These are phyloP conservation scores for Coniochaeta sp. DNA, from an alignment of 2,329 filamentous ascomycete genomes.

Conservation along the genomic window DNA sequence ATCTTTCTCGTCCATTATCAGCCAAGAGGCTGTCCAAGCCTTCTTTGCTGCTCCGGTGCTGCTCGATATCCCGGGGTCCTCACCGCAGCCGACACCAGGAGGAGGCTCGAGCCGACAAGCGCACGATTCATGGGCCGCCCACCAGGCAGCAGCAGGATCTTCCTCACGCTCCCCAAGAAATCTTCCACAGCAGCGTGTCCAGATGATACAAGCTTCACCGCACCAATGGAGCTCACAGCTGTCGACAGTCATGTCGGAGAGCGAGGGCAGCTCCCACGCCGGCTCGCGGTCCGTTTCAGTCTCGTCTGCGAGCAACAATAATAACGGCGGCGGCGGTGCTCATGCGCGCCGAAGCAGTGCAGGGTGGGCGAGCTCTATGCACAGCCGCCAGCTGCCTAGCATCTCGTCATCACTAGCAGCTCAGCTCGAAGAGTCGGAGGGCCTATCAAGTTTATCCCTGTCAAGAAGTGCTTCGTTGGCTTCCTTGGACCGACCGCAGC, in stretches of 20 bases:
- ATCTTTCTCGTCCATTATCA: slow-evolving; percentile 48
- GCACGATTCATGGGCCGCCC: slow-evolving; percentile 17
- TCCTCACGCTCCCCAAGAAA: slow-evolving; percentile 21
- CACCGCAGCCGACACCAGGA: slow-evolving; percentile 14
- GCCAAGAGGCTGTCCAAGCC: slow-evolving; percentile 35
- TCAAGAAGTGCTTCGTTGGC: slow-evolving; percentile 38
- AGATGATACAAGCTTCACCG: slow-evolving; percentile 40
- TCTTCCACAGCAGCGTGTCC: slow-evolving; percentile 20
- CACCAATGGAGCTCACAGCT: slow-evolving; percentile 59
- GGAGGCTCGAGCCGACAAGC: slow-evolving; percentile 5
- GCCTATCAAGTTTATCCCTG: slow-evolving; percentile 1
- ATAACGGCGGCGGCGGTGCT: not conserved
- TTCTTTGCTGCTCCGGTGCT: slow-evolving; percentile 32
- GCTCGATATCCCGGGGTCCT: slow-evolving; percentile 25
- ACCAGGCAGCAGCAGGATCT: slow-evolving; percentile 13
- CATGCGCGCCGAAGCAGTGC: slow-evolving; percentile 36
- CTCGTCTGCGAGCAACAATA: not conserved
- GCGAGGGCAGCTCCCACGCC: slow-evolving; percentile 44
- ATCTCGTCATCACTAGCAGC: slow-evolving; percentile 46
- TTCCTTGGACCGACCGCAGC: slow-evolving; percentile 42
- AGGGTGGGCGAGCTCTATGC: slow-evolving; percentile 36
- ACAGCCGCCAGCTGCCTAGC: slow-evolving; percentile 49
- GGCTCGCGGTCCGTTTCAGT: slow-evolving; percentile 39
- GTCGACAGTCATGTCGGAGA: slow-evolving; percentile 57
- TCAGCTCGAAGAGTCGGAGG: slow-evolving; percentile 29